phyloP scores from a whole-genome alignment of 345 rosid genomes.

The Fremontodendron californicum region DNA sequence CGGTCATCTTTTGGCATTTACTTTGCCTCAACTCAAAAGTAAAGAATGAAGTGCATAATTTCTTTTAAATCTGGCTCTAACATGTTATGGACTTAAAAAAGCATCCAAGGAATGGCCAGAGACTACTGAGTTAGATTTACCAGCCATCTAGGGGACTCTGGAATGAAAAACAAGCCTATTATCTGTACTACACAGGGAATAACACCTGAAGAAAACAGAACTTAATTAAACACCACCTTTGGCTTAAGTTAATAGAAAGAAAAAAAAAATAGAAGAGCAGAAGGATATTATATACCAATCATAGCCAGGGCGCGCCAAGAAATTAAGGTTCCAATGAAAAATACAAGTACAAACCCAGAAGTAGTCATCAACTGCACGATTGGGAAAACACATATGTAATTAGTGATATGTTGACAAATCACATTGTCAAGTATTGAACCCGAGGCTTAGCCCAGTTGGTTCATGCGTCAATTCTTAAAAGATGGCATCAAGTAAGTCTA shows the following conservation, averaged over 20 bases:
- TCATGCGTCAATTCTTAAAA: no score
- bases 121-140: constrained; percentile 19
- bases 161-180: constrained; percentile 33
- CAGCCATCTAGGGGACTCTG: constrained; percentile 60
- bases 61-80: neutral
- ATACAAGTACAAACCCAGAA: constrained; percentile 25
- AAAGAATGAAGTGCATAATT: neutral
- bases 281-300: constrained; percentile 24
- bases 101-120: neutral
- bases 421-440: no score
- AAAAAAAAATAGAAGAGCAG: neutral
- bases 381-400: neutral
- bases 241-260: neutral
- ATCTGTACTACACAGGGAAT: constrained; percentile 33
- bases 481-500: no score
- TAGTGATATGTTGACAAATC: neutral
- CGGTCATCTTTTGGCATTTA: neutral
- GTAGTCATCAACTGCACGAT: constrained; percentile 23
- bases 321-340: constrained; percentile 27
- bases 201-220: constrained; percentile 25
- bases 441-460: no score
- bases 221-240: neutral
- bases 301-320: constrained; percentile 37
- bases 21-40: neutral
- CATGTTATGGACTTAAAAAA: neutral